Evolutionary conservation across 1,139 yeast genomes (phyloP).

Genomic region (Pichia sp.): DNA sequence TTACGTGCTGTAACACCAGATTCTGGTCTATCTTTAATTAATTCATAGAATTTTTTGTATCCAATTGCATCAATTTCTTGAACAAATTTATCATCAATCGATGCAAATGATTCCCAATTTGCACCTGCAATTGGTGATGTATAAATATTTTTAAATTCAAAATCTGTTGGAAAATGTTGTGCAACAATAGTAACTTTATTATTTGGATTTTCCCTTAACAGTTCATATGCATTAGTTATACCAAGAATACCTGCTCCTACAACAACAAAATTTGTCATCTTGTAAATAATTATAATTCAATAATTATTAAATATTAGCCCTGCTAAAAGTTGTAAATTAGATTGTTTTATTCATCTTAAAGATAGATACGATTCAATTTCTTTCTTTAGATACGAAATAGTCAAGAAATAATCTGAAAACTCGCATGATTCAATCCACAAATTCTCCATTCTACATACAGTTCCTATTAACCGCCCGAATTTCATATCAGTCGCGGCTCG

Average conservation of each 20-base stretch:
- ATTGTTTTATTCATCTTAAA: too few relatives aligned
- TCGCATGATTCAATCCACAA: too few relatives aligned
- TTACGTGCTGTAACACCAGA: slow-evolving; percentile 40
- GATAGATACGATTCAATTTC: too few relatives aligned
- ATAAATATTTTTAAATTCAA: slow-evolving; percentile 35
- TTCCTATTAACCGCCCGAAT: too few relatives aligned
- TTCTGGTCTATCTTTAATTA: slow-evolving; percentile 38
- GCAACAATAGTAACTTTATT: slow-evolving; percentile 47
- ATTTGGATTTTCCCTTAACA: slow-evolving; percentile 36
- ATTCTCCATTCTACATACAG: too few relatives aligned
- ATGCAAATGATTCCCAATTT: slow-evolving; percentile 11
- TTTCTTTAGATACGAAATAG: too few relatives aligned
- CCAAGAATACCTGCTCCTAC: slow-evolving; percentile 55
- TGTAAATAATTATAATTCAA: slow-evolving; percentile 8
- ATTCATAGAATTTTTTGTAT: slow-evolving; percentile 36
- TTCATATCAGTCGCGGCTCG: too few relatives aligned
- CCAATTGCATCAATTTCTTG: slow-evolving; percentile 38
- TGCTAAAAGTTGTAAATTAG: too few relatives aligned
- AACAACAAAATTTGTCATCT: slow-evolving; percentile 19
- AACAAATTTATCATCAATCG: slow-evolving; percentile 25
- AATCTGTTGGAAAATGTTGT: slow-evolving; percentile 52
- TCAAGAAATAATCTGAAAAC: too few relatives aligned
- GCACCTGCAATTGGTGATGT: slow-evolving; percentile 68
- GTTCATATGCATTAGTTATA: slow-evolving; percentile 48
- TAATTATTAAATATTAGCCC: too few relatives aligned